Conservation (phyloP, 495 filamentous ascomycete genomes). For the Aspergillus hancockii region DNA sequence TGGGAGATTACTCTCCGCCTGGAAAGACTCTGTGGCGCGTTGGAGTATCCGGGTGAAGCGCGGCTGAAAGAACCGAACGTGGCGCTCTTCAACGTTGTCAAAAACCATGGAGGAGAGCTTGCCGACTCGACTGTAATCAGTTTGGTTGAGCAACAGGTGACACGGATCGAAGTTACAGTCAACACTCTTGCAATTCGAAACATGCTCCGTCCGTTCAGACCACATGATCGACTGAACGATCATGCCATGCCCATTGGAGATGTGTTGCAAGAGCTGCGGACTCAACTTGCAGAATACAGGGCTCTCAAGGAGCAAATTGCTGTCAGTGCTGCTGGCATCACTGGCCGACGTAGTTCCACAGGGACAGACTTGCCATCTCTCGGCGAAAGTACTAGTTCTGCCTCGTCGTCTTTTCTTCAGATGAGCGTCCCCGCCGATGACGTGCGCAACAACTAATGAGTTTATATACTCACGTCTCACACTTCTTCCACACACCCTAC, state of each 20-base stretch:
- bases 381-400: constrained; percentile 29
- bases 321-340: constrained; percentile 31
- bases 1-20: constrained; percentile 88
- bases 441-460: constrained; percentile 3
- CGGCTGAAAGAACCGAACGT: constrained; percentile 72
- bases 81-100: constrained; percentile 80
- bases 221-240: constrained; percentile 45
- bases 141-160: constrained; percentile 91
- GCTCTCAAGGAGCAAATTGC: constrained; percentile 50
- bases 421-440: constrained; percentile 24
- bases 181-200: constrained; percentile 67
- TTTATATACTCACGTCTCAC: neutral
- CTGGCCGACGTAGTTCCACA: constrained; percentile 23
- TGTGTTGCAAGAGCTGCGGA: constrained; percentile 47
- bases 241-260: constrained; percentile 55
- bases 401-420: constrained; percentile 36
- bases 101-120: constrained; percentile 78
- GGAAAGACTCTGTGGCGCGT: constrained; percentile 85
- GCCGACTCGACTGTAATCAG: constrained; percentile 82
- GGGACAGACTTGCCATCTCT: constrained; percentile 19
- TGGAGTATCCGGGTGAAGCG: constrained; percentile 64
- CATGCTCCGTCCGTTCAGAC: constrained; percentile 55
- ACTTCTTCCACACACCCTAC: neutral
- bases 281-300: constrained; percentile 51
- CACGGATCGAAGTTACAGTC: constrained; percentile 76